Base-by-base conservation (phyloP, 2,329 filamentous ascomycete genomes). In the Exophiala aquamarina region DNA sequence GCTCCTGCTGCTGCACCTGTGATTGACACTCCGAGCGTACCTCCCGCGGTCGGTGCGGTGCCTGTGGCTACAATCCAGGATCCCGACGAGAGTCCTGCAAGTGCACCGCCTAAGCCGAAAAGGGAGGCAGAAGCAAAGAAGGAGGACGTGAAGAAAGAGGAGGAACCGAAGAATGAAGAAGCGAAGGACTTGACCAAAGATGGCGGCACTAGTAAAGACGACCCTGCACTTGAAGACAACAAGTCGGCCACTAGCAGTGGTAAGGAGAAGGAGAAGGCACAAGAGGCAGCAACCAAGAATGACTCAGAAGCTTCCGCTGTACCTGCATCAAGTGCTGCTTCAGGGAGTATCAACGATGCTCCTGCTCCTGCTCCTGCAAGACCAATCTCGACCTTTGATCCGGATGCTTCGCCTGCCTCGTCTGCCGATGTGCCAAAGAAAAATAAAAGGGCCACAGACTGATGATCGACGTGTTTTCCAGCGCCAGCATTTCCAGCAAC, bases 1-100 rank as follows among this genome's bases (percentile, higher is more conserved):
- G 55, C 34, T 39, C 14, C 38, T 15, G 32, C 48, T 6, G 10
- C 47, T 3, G 32, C 32, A n/a, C 44, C 50, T 29, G 41, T 40
- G 10, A 38, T 44, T 7, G 43, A 48, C 18, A 41, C 45, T 7
- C 35, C 35, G 11, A 15, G 11, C 3, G 41, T 35, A 8, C 46
- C 35, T 57, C 54, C 36, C 49, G 54, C 26, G 7, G 28, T 37
- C 35, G 41, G 29, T 47, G 46, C 41, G 18, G 44, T 39, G 7
- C 49, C 49, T 23, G 41, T 34, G n/a, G 35, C 45, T 17, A 18
- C 31, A 8, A 44, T 17, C 17, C 41, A 32, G 4, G 56, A 59
- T 36, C 49, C 49, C 3, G 56, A 59, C 26, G 49, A 55, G 35
- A 59, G 56, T 45, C 56, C 56, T 26, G 56, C 49, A 2, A 59